phyloP scores from a whole-genome alignment of 345 rosid species.

The Camelina laxa region DNA sequence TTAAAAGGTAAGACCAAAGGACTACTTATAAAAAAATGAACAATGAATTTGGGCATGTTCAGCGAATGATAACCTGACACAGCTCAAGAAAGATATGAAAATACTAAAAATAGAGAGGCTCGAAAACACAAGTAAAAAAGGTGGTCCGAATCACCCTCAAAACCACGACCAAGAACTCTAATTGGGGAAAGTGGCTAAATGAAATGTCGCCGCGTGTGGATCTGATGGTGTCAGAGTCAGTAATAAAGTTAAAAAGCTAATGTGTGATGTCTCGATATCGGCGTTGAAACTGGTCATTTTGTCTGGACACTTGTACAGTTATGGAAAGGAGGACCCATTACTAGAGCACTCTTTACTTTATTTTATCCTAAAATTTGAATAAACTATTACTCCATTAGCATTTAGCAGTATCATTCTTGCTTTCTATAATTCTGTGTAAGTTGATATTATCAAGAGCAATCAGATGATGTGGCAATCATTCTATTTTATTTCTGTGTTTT shows the following conservation, averaged over 20 bases:
- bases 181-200: conserved; percentile 28
- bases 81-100: neutral
- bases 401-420: neutral
- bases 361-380: neutral
- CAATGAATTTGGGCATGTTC: conserved; percentile 24
- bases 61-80: conserved; percentile 13
- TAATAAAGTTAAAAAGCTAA: conserved; percentile 30
- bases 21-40: conserved; percentile 6
- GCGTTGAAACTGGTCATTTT: conserved; percentile 36
- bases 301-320: conserved; percentile 41
- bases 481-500: neutral
- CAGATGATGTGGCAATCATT: neutral
- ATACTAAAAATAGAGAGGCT: conserved; percentile 1
- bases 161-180: conserved; percentile 30
- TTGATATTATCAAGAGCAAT: neutral
- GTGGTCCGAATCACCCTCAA: conserved; percentile 2
- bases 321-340: conserved; percentile 9
- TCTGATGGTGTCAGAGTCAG: conserved; percentile 21
- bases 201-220: conserved; percentile 17
- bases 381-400: neutral
- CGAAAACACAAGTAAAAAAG: conserved; percentile 3
- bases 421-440: neutral
- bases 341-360: neutral
- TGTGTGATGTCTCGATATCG: conserved; percentile 15
- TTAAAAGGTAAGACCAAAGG: neutral